phyloP scores from a whole-genome alignment of 371 early-diverging fungal species.

The Mucor lusitanicus region DNA sequence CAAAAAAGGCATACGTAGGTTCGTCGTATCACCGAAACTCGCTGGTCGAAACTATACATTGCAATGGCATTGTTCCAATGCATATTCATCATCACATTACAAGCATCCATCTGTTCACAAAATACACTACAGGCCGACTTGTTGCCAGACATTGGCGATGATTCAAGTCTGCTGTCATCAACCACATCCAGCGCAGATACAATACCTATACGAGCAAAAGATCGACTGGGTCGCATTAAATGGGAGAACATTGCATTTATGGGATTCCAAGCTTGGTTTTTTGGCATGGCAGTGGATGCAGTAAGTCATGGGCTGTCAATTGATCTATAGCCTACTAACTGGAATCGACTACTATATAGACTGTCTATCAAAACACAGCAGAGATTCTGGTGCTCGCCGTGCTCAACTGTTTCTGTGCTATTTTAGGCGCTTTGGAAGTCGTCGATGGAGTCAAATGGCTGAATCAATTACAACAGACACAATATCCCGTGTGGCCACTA shows the following conservation, averaged over 20 bases:
- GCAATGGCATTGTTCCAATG: conserved; percentile 24
- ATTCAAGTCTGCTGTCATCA: conserved; percentile 5
- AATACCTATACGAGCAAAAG: conserved; percentile 17
- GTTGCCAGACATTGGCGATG: conserved; percentile 7
- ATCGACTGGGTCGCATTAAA: conserved; percentile 27
- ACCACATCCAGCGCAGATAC: conserved; percentile 3
- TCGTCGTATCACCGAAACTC: conserved; percentile 28
- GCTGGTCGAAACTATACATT: conserved; percentile 35
- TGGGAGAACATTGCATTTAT: conserved; percentile 41
- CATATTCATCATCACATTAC: conserved; percentile 20
- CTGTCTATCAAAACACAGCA: conserved; percentile 46
- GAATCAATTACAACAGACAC: conserved; percentile 14
- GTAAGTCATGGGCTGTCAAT: conserved; percentile 24
- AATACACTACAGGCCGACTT: conserved; percentile 20
- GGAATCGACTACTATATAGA: too few relatives aligned
- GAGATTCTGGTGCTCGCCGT: conserved; percentile 46
- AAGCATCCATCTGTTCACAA: conserved; percentile 23
- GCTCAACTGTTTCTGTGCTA: conserved; percentile 45
- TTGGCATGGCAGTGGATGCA: conserved; percentile 45
- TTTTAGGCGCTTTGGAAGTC: conserved; percentile 47
- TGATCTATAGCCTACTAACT: too few relatives aligned
- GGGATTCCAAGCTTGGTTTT: conserved; percentile 32
- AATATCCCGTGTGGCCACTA: conserved; percentile 23
- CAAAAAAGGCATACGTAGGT: conserved; percentile 2
- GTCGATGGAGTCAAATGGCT: conserved; percentile 52